These are phyloP conservation scores for Syncephalis plumigaleata DNA, from an alignment of 371 early-diverging fungal species.

Conservation along the genomic window DNA sequence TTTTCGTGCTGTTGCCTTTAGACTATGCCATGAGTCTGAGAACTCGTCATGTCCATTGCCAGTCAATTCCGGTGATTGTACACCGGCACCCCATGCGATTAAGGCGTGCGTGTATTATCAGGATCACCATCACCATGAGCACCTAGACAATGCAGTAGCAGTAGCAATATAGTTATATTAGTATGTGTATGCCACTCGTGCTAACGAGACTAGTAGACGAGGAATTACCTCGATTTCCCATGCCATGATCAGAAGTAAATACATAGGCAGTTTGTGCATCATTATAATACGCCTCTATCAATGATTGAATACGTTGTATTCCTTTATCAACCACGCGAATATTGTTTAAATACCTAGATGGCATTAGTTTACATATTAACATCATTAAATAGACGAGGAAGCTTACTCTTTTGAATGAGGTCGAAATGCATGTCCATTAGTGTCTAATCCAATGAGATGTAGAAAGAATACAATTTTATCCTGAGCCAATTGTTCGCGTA, in stretches of 20 bases:
- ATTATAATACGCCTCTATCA: constrained; percentile 58
- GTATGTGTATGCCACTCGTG: not conserved
- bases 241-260: constrained; percentile 92
- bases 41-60: constrained; percentile 37
- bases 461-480: constrained; percentile 77
- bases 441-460: constrained; percentile 87
- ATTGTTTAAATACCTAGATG: constrained; percentile 33
- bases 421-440: constrained; percentile 81
- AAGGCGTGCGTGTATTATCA: constrained; percentile 88
- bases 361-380: not conserved
- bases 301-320: constrained; percentile 35
- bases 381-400: not conserved
- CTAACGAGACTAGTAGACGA: too few relatives aligned
- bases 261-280: constrained; percentile 77
- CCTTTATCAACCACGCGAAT: constrained; percentile 67
- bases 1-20: constrained; percentile 32
- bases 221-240: constrained; percentile 61
- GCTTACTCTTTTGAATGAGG: constrained; percentile 68
- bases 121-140: constrained; percentile 93
- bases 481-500: constrained; percentile 36
- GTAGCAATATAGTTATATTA: not conserved
- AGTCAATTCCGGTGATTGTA: constrained; percentile 27
- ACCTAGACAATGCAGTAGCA: constrained; percentile 17
- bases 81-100: constrained; percentile 90
- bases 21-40: constrained; percentile 38